Evolutionary conservation across 768 basidiomycete species (phyloP).

Genomic region (Boletus subparvulus): DNA sequence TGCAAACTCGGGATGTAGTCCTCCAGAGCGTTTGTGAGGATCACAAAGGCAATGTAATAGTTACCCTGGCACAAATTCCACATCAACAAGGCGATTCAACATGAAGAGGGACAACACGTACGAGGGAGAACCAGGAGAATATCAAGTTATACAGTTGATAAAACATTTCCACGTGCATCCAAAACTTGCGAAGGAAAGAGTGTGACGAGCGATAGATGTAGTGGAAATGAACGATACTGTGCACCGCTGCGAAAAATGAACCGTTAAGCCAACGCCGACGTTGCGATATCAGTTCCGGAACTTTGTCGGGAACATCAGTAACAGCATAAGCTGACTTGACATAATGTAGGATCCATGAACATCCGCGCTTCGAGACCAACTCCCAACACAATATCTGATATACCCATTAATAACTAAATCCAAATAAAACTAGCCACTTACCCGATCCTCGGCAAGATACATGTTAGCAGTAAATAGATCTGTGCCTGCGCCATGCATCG

Average conservation of each 20-base stretch:
- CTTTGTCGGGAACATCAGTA: conserved; percentile 93
- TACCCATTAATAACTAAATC: conserved; percentile 9
- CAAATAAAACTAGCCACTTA: conserved; percentile 29
- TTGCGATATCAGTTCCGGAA: conserved; percentile 93
- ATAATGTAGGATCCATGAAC: conserved; percentile 91
- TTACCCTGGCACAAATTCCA: conserved; percentile 56
- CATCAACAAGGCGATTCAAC: background rate
- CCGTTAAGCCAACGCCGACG: conserved; percentile 97
- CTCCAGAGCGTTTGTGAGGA: conserved; percentile 75
- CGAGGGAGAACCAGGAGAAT: conserved; percentile 89
- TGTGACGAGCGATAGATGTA: conserved; percentile 94
- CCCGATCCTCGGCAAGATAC: conserved; percentile 91
- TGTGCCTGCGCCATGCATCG: conserved; percentile 83
- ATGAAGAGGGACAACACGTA: conserved; percentile 33
- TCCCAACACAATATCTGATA: conserved; percentile 92
- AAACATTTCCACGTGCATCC: conserved; percentile 92
- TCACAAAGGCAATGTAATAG: conserved; percentile 86
- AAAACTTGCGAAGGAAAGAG: conserved; percentile 77
- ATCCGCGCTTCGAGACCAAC: conserved; percentile 90
- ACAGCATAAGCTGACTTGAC: conserved; percentile 93
- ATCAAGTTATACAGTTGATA: conserved; percentile 90
- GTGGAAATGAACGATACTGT: conserved; percentile 89
- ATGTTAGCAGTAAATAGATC: conserved; percentile 96
- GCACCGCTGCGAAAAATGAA: conserved; percentile 96
- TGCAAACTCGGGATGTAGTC: conserved; percentile 58